These are phyloP conservation scores for Ormosia semicastrata DNA, from an alignment of 306 rosid species.

Conservation along the genomic window DNA sequence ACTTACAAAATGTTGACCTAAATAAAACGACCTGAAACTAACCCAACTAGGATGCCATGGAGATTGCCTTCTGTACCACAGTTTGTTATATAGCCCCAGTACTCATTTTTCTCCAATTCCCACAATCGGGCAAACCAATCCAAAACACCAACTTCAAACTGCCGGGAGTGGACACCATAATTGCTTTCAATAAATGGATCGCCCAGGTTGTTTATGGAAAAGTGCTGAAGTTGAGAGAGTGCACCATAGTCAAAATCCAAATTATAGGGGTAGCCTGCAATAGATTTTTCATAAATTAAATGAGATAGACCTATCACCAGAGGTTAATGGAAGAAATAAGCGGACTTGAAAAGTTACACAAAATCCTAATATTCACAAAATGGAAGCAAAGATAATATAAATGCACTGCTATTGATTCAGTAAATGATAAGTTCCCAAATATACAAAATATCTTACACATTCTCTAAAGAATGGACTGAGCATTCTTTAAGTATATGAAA, in stretches of 20 bases:
- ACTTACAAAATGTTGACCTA: background rate
- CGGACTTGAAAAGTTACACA: background rate
- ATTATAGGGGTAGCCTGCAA: slow-evolving; percentile 83
- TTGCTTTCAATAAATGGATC: slow-evolving; percentile 98
- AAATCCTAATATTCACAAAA: background rate
- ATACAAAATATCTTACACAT: background rate
- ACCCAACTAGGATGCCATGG: slow-evolving; percentile 72
- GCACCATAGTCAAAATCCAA: slow-evolving; percentile 97
- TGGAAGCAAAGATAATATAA: background rate
- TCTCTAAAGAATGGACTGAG: background rate
- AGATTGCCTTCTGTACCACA: slow-evolving; percentile 99
- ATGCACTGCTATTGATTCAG: background rate
- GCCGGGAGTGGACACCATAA: slow-evolving; percentile 91
- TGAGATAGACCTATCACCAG: background rate
- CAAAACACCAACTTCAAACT: slow-evolving; percentile 92
- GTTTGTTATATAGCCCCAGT: slow-evolving; percentile 99
- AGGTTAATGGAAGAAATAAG: background rate
- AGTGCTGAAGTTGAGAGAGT: slow-evolving; percentile 81
- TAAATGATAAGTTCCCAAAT: slow-evolving; percentile 7
- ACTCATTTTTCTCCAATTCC: slow-evolving; percentile 89
- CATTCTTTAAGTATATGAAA: background rate
- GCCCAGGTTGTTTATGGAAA: slow-evolving; percentile 92
- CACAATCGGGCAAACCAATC: slow-evolving; percentile 98
- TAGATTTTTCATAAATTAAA: slow-evolving; percentile 6
- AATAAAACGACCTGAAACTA: slow-evolving; percentile 23